Conservation (phyloP, 2,329 filamentous ascomycete genomes). For the Diplodia corticola region DNA sequence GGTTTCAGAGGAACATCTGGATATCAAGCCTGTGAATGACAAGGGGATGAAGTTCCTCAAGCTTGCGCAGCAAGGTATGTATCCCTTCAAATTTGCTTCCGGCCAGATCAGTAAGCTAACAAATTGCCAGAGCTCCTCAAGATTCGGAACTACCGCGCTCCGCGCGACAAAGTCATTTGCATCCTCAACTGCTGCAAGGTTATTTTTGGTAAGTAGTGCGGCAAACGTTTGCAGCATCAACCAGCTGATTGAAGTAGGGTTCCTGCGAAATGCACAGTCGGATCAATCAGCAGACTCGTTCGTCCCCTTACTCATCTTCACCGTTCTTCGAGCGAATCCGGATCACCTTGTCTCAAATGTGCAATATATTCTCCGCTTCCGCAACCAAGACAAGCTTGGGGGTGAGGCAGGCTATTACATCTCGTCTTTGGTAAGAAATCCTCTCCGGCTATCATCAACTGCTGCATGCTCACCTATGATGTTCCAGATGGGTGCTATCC, state of each 20-base stretch:
- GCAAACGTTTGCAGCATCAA: not conserved
- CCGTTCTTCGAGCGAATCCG: constrained; percentile 90
- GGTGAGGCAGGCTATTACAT: constrained; percentile 99
- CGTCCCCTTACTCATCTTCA: constrained; percentile 91
- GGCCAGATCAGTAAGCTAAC: not conserved
- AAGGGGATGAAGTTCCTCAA: constrained; percentile 85
- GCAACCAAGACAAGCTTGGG: constrained; percentile 94
- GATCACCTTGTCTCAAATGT: constrained; percentile 96
- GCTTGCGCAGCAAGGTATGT: constrained; percentile 78
- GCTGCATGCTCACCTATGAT: not conserved
- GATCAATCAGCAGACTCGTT: constrained; percentile 97
- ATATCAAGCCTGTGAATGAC: constrained; percentile 81
- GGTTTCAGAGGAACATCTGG: constrained; percentile 89
- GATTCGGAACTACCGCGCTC: constrained; percentile 95
- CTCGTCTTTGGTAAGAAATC: constrained; percentile 71
- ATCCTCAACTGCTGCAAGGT: constrained; percentile 99
- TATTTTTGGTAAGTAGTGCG: constrained; percentile 72
- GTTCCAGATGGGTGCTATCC: constrained; percentile 79
- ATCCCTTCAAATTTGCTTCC: not conserved
- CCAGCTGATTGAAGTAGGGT: constrained; percentile 52
- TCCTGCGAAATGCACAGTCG: constrained; percentile 86
- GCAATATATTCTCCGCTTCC: constrained; percentile 94
- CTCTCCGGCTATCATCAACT: not conserved
- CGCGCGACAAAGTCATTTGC: constrained; percentile 96
- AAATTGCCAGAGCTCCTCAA: constrained; percentile 75